phyloP scores from a whole-genome alignment of 2,329 filamentous ascomycete genomes.

The Exophiala alcalophila region DNA sequence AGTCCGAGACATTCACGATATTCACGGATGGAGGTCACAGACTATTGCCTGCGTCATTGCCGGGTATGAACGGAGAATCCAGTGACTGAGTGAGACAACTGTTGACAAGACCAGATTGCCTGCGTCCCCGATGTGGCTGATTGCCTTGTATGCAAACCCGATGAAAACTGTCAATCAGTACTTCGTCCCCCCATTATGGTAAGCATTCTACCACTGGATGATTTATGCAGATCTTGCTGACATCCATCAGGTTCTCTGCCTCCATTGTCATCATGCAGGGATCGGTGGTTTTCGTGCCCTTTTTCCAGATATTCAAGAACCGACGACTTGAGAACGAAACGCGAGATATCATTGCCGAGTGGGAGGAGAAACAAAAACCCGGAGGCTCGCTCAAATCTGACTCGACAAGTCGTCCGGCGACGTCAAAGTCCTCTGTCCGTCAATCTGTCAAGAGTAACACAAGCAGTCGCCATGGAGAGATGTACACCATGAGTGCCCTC shows the following conservation, averaged over 20 bases:
- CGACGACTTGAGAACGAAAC: constrained; percentile 36
- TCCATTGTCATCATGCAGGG: constrained; percentile 63
- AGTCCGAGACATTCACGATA: constrained; percentile 60
- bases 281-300: constrained; percentile 62
- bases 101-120: constrained; percentile 49
- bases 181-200: constrained; percentile 63
- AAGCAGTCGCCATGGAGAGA: constrained; percentile 43
- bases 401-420: constrained; percentile 31
- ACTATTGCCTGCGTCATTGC: constrained; percentile 54
- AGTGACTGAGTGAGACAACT: no score
- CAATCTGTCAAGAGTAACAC: constrained; percentile 39
- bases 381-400: constrained; percentile 34
- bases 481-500: constrained; percentile 60
- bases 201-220: constrained; percentile 1
- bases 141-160: constrained; percentile 52
- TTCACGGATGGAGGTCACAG: constrained; percentile 64
- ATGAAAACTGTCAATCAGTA: constrained; percentile 49
- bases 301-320: constrained; percentile 53
- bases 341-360: constrained; percentile 39
- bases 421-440: constrained; percentile 33
- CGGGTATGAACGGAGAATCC: no score
- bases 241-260: constrained; percentile 46
- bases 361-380: constrained; percentile 38
- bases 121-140: constrained; percentile 65
- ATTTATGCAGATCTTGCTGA: constrained; percentile 13